Percentiles rank a stretch among this genome's conserved stretches.
These are phyloP conservation scores for Croton setiger DNA, from an alignment of 441 rosid species.

Conservation along the genomic window DNA sequence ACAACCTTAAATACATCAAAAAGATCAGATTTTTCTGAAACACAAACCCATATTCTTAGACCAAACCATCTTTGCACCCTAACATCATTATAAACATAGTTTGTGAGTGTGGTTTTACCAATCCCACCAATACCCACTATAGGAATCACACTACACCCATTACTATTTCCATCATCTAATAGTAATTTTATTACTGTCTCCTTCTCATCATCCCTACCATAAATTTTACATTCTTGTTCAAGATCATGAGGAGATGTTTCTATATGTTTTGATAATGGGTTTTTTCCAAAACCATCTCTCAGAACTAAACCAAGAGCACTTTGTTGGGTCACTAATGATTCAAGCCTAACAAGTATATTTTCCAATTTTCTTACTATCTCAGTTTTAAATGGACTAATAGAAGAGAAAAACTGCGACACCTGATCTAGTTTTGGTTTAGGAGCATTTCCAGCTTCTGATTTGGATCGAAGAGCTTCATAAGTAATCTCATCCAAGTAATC, in stretches of 20 bases:
- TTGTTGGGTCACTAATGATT: not conserved
- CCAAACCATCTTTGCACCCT: not conserved
- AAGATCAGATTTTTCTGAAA: not conserved
- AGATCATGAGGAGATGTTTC: conserved; percentile 20
- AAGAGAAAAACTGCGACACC: not conserved
- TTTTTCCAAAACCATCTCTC: not conserved
- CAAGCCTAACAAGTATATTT: not conserved
- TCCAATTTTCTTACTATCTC: not conserved
- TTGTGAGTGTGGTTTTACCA: not conserved
- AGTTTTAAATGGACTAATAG: not conserved
- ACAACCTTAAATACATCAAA: not conserved
- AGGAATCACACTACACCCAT: not conserved
- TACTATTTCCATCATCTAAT: not conserved
- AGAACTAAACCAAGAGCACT: not conserved
- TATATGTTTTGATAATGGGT: not conserved
- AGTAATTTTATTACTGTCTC: not conserved
- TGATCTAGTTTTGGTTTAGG: conserved; percentile 1
- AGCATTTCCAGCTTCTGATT: conserved; percentile 12
- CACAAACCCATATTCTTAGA: not conserved
- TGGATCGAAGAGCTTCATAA: not conserved
- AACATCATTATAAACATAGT: not conserved
- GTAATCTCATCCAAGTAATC: conserved; percentile 1
- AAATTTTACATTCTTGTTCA: conserved; percentile 15
- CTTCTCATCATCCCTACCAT: conserved; percentile 3
- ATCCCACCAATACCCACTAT: not conserved